Evolutionary conservation across 768 basidiomycete genomes (phyloP).

Genomic region (Tylopilus subfusipes): DNA sequence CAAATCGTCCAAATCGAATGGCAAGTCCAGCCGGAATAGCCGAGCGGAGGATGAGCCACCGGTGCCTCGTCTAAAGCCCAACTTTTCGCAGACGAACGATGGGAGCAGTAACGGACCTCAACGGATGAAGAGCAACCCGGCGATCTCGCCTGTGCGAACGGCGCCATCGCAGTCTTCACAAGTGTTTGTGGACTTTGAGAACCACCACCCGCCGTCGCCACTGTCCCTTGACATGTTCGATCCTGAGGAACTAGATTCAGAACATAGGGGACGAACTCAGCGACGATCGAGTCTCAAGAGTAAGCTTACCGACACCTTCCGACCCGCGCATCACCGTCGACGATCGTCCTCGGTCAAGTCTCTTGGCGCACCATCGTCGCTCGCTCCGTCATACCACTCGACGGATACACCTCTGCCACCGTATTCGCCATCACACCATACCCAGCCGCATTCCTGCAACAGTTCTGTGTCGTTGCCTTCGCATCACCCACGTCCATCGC

Average conservation of each 20-base stretch:
- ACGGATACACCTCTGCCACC: conserved; percentile 6
- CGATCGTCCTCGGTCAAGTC: conserved; percentile 30
- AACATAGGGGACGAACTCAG: conserved; percentile 25
- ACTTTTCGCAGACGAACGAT: conserved; percentile 20
- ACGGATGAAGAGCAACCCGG: conserved; percentile 53
- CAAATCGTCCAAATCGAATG: conserved; percentile 30
- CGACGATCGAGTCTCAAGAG: conserved; percentile 33
- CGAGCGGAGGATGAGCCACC: conserved; percentile 28
- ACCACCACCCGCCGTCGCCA: conserved; percentile 27
- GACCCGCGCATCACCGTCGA: conserved; percentile 33
- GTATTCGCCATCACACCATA: conserved; percentile 20
- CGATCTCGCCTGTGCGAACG: conserved; percentile 24
- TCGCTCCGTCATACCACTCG: neutral
- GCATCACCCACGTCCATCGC: conserved; percentile 22
- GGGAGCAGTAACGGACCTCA: conserved; percentile 18
- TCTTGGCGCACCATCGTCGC: conserved; percentile 22
- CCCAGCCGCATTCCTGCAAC: conserved; percentile 11
- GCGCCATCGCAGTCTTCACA: conserved; percentile 27
- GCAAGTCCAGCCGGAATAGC: conserved; percentile 30
- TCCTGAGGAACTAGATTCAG: conserved; percentile 23
- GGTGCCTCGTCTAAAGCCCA: conserved; percentile 30
- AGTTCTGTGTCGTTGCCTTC: conserved; percentile 10
- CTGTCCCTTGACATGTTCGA: conserved; percentile 23
- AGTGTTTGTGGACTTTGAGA: conserved; percentile 25
- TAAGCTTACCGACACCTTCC: conserved; percentile 32